phyloP scores from a whole-genome alignment of 441 rosid genomes.

The Dalechampia spathulata region DNA sequence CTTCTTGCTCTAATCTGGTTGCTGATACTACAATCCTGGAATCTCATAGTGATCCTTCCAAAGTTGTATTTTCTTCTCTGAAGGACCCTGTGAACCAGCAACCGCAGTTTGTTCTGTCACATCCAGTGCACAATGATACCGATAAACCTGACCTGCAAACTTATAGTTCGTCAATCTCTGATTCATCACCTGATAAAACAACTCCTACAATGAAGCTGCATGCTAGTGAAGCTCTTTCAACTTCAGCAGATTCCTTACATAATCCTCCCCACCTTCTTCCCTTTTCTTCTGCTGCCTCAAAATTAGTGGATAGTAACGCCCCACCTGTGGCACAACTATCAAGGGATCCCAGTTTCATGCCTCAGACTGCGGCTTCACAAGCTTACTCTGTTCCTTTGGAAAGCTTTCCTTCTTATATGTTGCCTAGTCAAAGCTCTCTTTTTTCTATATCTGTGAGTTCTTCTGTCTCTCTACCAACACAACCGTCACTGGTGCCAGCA shows the following conservation, averaged over 20 bases:
- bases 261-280: slow-evolving; percentile 18
- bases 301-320: slow-evolving; percentile 17
- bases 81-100: slow-evolving; percentile 16
- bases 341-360: slow-evolving; percentile 13
- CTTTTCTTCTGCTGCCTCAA: slow-evolving; percentile 7
- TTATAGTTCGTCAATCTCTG: slow-evolving; percentile 29
- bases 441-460: slow-evolving; percentile 22
- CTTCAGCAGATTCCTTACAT: slow-evolving; percentile 16
- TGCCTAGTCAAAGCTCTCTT: slow-evolving; percentile 28
- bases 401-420: slow-evolving; percentile 30
- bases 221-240: slow-evolving; percentile 12
- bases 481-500: slow-evolving; percentile 14
- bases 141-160: slow-evolving; percentile 19
- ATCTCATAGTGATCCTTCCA: slow-evolving; percentile 17
- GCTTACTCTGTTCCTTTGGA: slow-evolving; percentile 24
- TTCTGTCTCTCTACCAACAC: slow-evolving; percentile 25
- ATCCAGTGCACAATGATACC: slow-evolving; percentile 20
- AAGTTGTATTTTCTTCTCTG: slow-evolving; percentile 11
- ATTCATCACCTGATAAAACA: slow-evolving; percentile 21
- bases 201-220: slow-evolving; percentile 20
- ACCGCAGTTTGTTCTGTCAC: slow-evolving; percentile 17
- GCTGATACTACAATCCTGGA: slow-evolving; percentile 8
- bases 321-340: slow-evolving; percentile 12
- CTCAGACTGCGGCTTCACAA: slow-evolving; percentile 17
- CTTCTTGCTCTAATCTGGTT: slow-evolving; percentile 9